Base-by-base conservation (phyloP, 495 filamentous ascomycete species). In the Annulohypoxylon nitens region DNA sequence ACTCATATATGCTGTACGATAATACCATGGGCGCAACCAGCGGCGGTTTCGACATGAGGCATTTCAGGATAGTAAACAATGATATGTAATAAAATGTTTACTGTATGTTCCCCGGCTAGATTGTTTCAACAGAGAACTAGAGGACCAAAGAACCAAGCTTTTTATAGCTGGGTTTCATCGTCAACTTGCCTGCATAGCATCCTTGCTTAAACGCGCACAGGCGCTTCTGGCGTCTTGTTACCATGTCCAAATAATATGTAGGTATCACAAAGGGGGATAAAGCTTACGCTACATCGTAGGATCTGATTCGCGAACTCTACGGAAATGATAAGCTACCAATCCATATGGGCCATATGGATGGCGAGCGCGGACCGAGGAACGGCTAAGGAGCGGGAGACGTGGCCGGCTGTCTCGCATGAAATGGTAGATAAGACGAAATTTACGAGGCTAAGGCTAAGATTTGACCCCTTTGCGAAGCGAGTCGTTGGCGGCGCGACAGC, bases 81-180 rank as follows among this genome's bases (percentile, higher is more conserved):
- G 45, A 64, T 30, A 34, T 71, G 57, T 18, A 30, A 43, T 41
- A 8, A 60, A 45, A 60, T 60, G 69, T 71, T 71, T 71, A 71
- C 69, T 66, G 50, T 67, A 51, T 50, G 36, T 58, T 61, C 45
- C 18, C 18, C 53, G 30, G 43, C n/a, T 53, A 33, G 53, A 41
- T 60, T 59, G 73, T 75, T 75, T 75, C 68, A 75, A 71, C 68
- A 75, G 69, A 71, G 67, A 30, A 30, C 30, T 30, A 75, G 69
- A 69, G 67, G 18, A 54, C 48, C 20, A 48, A 57, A 64, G 53
- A 26, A 61, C 65, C 54, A 75, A 73, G 69, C 69, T 72, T 75
- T 72, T 64, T 61, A 34, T 71, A 75, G 60, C 64, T 47, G 64
- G 63, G 73, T 75, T 75, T 75, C 64, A 69, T 75, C 59, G 48